Percentiles rank a stretch among this genome's conserved stretches.
Evolutionary conservation across 495 filamentous ascomycete genomes (phyloP).

Genomic region (Clohesyomyces aquaticus): DNA sequence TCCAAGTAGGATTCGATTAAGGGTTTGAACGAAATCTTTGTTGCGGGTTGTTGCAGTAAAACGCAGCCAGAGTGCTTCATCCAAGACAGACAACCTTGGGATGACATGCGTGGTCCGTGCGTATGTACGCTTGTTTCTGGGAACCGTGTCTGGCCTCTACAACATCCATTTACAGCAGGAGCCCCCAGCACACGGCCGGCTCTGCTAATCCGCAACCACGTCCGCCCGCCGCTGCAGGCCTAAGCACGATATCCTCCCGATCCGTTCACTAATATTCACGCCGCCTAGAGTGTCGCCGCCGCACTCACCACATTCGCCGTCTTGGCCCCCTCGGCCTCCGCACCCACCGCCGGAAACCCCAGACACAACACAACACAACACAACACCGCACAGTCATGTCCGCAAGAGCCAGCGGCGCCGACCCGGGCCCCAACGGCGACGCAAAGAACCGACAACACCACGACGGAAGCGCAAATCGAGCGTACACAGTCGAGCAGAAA

Average conservation of each 20-base stretch:
- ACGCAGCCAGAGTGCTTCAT: not conserved
- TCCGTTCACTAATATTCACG: no score
- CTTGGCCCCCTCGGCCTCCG: not conserved
- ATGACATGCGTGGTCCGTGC: not conserved
- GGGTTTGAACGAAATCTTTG: no score
- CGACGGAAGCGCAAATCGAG: constrained; percentile 89
- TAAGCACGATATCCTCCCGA: no score
- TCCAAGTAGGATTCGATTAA: no score
- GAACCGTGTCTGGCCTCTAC: not conserved
- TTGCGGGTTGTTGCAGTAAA: not conserved
- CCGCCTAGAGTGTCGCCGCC: not conserved
- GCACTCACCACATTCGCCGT: no score
- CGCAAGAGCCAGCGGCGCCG: constrained; percentile 73
- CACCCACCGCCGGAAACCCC: not conserved
- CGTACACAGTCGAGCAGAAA: constrained; percentile 88
- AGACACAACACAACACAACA: not conserved
- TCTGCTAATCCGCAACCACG: no score
- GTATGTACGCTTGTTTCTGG: not conserved
- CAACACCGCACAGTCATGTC: constrained; percentile 60
- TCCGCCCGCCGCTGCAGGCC: no score
- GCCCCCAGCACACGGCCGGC: no score
- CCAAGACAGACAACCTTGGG: constrained; percentile 8
- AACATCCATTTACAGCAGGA: no score
- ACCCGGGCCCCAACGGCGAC: constrained; percentile 60
- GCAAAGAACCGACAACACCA: constrained; percentile 83